Base-by-base conservation (phyloP, 2,329 filamentous ascomycete species). In the Diaporthe citri region DNA sequence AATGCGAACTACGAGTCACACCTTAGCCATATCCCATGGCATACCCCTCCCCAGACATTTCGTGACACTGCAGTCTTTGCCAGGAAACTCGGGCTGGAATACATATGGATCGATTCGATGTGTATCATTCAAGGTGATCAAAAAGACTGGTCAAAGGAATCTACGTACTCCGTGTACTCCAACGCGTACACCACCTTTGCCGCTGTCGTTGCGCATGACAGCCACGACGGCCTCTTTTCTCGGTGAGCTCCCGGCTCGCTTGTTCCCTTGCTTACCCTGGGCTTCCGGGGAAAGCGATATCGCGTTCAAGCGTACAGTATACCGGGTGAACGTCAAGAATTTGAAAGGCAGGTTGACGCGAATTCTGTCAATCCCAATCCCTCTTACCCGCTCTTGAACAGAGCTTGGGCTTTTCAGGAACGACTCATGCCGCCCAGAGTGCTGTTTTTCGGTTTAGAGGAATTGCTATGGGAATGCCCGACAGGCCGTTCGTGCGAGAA, bases 51-150 rank as follows among this genome's bases (percentile, higher is more conserved):
- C 15, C 39, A 20, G 31, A 74, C 62, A 2, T 69, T 74, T 22
- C 48, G 52, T 25, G 62, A 74, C 3, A 41, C 62, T 12, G 41
- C 39, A 6, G 12, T 34, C 25, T 48, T 70, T 22, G 43, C 51
- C 15, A 69, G 51, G 43, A 59, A 41, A 5, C 72, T 74, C 59
- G 48, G 34, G 4, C 15, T 74, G 4, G 28, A 56, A 39, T 70
- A 70, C 20, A 5, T 70, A 3, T 70, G 72, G 60, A 70, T 74
- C 51, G 72, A 74, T 39, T 67, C 72, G 22, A 46, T 74, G 51
- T 74, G 72, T 39, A 74, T 74, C 12, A 57, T 80, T 77, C 80
- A 74, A 64, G 20, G 31, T 7, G 20, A 52, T 1, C 12, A 41
- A 22, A 20, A 25, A 4, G 71, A 72, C 41, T 66, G 57, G 57